Percentiles rank a stretch among this genome's conserved stretches.
phyloP scores from a whole-genome alignment of 192 early-diverging fungal genomes.

The Allomyces macrogynus region DNA sequence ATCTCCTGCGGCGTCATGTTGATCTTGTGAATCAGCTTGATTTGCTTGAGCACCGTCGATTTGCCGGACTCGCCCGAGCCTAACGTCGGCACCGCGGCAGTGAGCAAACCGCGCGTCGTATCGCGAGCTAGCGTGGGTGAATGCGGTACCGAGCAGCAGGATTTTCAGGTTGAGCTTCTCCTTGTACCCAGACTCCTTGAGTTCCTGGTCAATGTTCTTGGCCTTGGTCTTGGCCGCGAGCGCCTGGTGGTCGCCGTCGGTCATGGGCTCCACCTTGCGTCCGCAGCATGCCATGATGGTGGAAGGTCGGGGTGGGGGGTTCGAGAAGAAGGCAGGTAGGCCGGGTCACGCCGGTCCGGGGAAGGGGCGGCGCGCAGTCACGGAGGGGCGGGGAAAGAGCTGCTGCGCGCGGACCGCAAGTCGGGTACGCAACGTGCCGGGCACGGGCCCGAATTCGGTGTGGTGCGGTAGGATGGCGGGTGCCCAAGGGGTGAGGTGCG shows the following conservation, averaged over 20 bases:
- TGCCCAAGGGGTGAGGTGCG: no score
- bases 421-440: no score
- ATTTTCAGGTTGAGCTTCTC: slow-evolving; percentile 4
- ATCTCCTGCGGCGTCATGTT: slow-evolving; percentile 3
- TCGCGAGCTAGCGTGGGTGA: background rate
- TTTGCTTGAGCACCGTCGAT: slow-evolving; percentile 3
- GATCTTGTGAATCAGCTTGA: slow-evolving; percentile 4
- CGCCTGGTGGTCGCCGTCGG: background rate
- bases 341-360: no score
- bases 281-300: background rate
- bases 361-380: no score
- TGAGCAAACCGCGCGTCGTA: background rate
- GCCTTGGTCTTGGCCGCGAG: background rate
- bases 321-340: no score
- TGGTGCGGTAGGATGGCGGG: no score
- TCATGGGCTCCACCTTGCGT: background rate
- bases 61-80: slow-evolving; percentile 3
- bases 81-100: background rate
- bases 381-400: no score
- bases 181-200: background rate
- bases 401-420: no score
- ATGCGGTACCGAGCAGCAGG: slow-evolving; percentile 2
- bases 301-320: no score
- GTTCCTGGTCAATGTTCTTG: slow-evolving; percentile 1
- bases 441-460: no score